Conservation (phyloP, 2,329 filamentous ascomycete genomes). For the Colletotrichum eleusines region DNA sequence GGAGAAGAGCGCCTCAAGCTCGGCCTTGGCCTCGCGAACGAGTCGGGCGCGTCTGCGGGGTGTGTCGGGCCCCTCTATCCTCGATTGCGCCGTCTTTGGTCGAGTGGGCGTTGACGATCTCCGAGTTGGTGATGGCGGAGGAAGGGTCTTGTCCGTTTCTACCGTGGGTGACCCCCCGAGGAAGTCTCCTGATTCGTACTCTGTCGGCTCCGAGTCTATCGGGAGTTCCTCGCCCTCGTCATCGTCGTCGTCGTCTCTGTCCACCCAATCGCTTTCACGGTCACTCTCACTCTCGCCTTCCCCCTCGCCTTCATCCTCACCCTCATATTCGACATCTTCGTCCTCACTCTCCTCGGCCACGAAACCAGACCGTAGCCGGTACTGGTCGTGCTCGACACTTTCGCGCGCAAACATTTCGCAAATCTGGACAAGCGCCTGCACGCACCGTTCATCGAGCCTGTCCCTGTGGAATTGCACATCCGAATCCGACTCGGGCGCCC, state of each 20-base stretch:
- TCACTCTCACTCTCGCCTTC: slow-evolving; percentile 4
- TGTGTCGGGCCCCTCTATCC: slow-evolving; percentile 11
- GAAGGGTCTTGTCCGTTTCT: slow-evolving; percentile 14
- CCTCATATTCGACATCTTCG: slow-evolving; percentile 27
- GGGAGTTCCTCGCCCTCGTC: background rate
- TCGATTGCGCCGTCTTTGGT: background rate
- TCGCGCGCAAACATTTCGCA: slow-evolving; percentile 40
- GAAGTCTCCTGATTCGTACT: slow-evolving; percentile 26
- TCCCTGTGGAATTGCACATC: slow-evolving; percentile 1
- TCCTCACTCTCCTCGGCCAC: slow-evolving; percentile 29
- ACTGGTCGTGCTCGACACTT: slow-evolving; percentile 13
- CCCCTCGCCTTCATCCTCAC: slow-evolving; percentile 4
- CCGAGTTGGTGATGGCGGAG: background rate
- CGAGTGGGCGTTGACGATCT: slow-evolving; percentile 12
- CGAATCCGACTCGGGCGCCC: slow-evolving; percentile 12
- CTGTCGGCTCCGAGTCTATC: slow-evolving; percentile 13
- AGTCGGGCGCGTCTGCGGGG: slow-evolving; percentile 20
- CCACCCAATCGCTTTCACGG: background rate
- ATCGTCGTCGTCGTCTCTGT: slow-evolving; percentile 1
- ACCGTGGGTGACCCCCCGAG: slow-evolving; percentile 7
- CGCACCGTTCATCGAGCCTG: slow-evolving; percentile 10
- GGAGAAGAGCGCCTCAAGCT: slow-evolving; percentile 25
- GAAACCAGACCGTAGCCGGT: slow-evolving; percentile 17
- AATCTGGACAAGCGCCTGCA: slow-evolving; percentile 27
- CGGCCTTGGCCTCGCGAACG: slow-evolving; percentile 24